Evolutionary conservation across 2,329 filamentous ascomycete species (phyloP).

Genomic region (Huntiella bhutanensis): DNA sequence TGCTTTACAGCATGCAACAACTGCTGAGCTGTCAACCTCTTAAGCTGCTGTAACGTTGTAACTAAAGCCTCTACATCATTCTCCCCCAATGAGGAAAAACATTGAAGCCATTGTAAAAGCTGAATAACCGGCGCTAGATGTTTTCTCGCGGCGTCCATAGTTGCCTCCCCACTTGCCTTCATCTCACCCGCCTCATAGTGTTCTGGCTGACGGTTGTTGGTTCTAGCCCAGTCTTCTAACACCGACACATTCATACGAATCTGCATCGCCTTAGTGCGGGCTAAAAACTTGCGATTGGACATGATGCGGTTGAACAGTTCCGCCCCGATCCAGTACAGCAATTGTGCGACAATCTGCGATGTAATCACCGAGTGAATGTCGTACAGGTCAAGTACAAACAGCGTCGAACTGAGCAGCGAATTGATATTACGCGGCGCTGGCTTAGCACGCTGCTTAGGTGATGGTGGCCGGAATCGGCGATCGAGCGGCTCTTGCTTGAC

Average conservation of each 20-base stretch:
- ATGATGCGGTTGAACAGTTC: slow-evolving; percentile 97
- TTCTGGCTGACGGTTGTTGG: slow-evolving; percentile 84
- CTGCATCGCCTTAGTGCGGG: slow-evolving; percentile 96
- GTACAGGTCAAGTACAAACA: slow-evolving; percentile 96
- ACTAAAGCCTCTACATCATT: slow-evolving; percentile 81
- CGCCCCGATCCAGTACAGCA: slow-evolving; percentile 89
- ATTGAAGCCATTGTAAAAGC: slow-evolving; percentile 90
- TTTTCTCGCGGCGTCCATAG: slow-evolving; percentile 61
- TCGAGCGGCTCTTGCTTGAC: slow-evolving; percentile 79
- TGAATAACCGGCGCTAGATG: slow-evolving; percentile 86
- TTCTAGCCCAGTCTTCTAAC: slow-evolving; percentile 85
- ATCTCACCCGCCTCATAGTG: slow-evolving; percentile 89
- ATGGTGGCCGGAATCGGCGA: slow-evolving; percentile 80
- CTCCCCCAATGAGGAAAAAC: slow-evolving; percentile 72
- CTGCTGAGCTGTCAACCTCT: slow-evolving; percentile 67
- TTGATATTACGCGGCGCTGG: slow-evolving; percentile 88
- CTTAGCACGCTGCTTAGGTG: slow-evolving; percentile 80
- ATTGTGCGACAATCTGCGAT: slow-evolving; percentile 74
- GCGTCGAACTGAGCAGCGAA: slow-evolving; percentile 79
- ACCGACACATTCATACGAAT: slow-evolving; percentile 97
- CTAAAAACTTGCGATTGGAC: slow-evolving; percentile 85
- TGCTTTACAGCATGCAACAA: slow-evolving; percentile 81
- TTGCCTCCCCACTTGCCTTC: slow-evolving; percentile 67
- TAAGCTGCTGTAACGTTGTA: slow-evolving; percentile 75
- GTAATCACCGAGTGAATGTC: slow-evolving; percentile 96